phyloP scores from a whole-genome alignment of 352 stramenopile genomes.

The Discostella stelligera region DNA sequence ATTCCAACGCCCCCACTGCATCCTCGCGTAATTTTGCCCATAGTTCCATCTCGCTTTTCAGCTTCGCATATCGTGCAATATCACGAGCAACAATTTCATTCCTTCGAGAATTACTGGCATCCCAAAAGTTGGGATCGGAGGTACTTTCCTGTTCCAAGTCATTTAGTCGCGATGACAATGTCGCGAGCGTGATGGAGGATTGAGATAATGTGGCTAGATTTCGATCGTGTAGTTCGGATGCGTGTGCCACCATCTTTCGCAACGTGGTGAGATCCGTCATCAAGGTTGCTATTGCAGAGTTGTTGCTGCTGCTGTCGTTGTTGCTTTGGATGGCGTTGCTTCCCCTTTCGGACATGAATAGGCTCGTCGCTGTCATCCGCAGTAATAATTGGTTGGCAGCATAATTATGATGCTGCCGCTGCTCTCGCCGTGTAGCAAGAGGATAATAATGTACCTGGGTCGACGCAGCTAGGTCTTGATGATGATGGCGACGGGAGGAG shows the following conservation, averaged over 20 bases:
- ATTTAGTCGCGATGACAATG: slow-evolving; percentile 24
- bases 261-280: slow-evolving; percentile 17
- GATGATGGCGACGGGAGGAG: no score
- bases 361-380: no score
- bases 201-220: slow-evolving; percentile 3
- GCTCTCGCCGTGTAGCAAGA: no score
- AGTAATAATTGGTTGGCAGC: no score
- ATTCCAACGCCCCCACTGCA: slow-evolving; percentile 48
- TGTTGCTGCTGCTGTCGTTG: no score
- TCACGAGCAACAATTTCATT: slow-evolving; percentile 49
- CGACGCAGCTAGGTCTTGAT: no score
- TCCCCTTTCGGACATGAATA: no score
- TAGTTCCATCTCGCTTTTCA: slow-evolving; percentile 41
- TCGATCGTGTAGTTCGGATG: slow-evolving; percentile 14
- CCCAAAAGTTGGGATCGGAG: slow-evolving; percentile 66
- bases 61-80: slow-evolving; percentile 43
- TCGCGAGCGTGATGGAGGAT: background rate
- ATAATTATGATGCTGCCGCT: no score
- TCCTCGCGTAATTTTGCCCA: slow-evolving; percentile 65
- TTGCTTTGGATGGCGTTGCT: no score
- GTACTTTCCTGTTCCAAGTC: slow-evolving; percentile 64
- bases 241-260: slow-evolving; percentile 1
- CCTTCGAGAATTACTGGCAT: slow-evolving; percentile 46
- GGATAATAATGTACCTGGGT: no score
- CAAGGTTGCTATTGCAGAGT: no score